Base-by-base conservation (phyloP, 2,329 filamentous ascomycete species). In the Raffaelea ambrosiae region DNA sequence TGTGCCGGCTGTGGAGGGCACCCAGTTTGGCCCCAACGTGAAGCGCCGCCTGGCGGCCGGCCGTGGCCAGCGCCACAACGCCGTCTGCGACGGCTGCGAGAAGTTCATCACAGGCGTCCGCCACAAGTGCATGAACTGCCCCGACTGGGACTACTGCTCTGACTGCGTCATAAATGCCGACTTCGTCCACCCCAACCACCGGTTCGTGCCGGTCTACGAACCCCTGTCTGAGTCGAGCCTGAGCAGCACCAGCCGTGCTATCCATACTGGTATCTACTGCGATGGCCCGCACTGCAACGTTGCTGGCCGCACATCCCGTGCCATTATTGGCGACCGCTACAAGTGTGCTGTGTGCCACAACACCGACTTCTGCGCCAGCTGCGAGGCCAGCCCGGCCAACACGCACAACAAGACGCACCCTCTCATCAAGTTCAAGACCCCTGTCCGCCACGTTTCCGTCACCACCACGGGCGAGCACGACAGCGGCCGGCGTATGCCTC, bases 261-360 rank as follows among this genome's bases (percentile, higher is more conserved):
- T 80, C 38, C 93, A 98, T 63, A 73, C 76, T 53, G 91, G 90
- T 49, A 91, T 97, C 61, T 94, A 86, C 74, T 98, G 93, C 61
- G 93, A 98, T 64, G 93, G 93, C 1, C 90, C 90, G 21, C 76
- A 95, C 40, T 98, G 93, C 76, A 76, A 76, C 51, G 68, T 70
- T 58, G 36, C 13, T 19, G 71, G 66, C 57, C 73, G 58, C 56
- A 66, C 55, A 63, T 74, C 62, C 62, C 72, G 60, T 73, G 79
- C 71, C 26, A 96, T 98, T 59, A 75, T 76, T 47, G 94, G 93
- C 45, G 77, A 85, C 51, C 87, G 93, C 54, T 98, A 93, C 78
- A 98, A 98, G 80, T 98, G 93, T 63, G 88, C 91, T 46, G 84
- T 98, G 48, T 98, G 93, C 72, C 77, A 94, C 60, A 90, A 98